Evolutionary conservation across 805 yeast genomes (phyloP), one percentile per base, ranked within the genome.

Genomic region (Grigorovia humatica): DNA sequence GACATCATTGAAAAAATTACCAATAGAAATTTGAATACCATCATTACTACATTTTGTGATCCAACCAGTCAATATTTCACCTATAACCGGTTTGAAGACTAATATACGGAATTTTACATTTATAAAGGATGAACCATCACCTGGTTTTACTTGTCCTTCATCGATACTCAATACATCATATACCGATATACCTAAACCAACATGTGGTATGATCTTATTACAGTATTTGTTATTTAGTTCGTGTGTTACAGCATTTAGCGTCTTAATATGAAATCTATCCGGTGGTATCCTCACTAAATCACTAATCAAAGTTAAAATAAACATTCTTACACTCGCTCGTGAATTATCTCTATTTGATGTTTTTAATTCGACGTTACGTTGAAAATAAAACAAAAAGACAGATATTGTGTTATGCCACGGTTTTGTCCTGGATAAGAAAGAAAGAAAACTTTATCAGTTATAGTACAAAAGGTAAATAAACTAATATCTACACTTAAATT

Each of bases 61-160:
- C 91, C 95, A 88, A 1, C 99, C 99, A 0, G 89, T 83, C 27
- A 93, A 67, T 8, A 91, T 80, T 65, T 93, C 99, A 9, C 99
- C 99, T 1, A 88, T 82, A 67, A 91, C 91, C 0, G 99, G 99
- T 57, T 90, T 85, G 76, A 93, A 93, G 1, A 91, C 83, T 9
- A 90, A 73, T 47, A 85, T 74, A 49, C 97, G 71, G 63, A 89
- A 87, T 51, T 73, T 77, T 18, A 84, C 86, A 56, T 83, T 85
- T 43, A 88, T 81, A 60, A 76, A 90, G 4, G 88, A 76, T 1
- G 90, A 88, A 9, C 99, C 98, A 68, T 93, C 98, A 9, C 99
- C 98, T 1, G 96, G 96, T 60, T 82, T 85, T 54, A 93, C 73
- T 56, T 87, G 74, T 4, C 98, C 99, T 59, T 93, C 98, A 48